phyloP scores from a whole-genome alignment of 176 grass and related monocot species.

The Carex cristatella region DNA sequence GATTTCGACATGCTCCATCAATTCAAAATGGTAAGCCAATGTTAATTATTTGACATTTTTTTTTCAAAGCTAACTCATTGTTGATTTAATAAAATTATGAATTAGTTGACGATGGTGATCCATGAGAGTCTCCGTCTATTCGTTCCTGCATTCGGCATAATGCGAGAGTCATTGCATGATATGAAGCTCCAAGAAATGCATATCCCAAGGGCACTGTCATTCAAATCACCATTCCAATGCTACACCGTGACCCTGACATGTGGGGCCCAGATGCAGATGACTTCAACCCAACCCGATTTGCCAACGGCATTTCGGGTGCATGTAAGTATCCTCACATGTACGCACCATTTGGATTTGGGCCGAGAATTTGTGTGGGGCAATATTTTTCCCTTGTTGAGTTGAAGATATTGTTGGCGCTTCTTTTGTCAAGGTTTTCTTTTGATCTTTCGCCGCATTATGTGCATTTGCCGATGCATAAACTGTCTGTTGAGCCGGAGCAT shows the following conservation, averaged over 20 bases:
- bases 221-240: conserved; percentile 31
- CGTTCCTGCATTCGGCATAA: conserved; percentile 41
- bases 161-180: conserved; percentile 36
- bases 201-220: conserved; percentile 40
- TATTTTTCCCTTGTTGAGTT: conserved; percentile 52
- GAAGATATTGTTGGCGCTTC: conserved; percentile 51
- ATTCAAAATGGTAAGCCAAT: conserved; percentile 29
- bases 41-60: too few species aligned
- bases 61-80: too few species aligned
- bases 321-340: conserved; percentile 54
- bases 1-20: conserved; percentile 44
- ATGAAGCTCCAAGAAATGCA: conserved; percentile 32
- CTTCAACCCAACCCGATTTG: conserved; percentile 48
- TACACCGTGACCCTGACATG: conserved; percentile 41
- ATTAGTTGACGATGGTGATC: conserved; percentile 59
- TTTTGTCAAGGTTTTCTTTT: conserved; percentile 51
- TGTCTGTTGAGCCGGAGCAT: conserved; percentile 43
- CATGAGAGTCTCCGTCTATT: conserved; percentile 54
- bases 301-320: conserved; percentile 28
- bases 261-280: conserved; percentile 48
- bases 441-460: conserved; percentile 33
- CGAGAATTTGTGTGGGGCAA: conserved; percentile 50
- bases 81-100: too few species aligned
- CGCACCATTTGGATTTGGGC: conserved; percentile 52
- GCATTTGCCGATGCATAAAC: conserved; percentile 36